Base-by-base conservation (phyloP, 768 basidiomycete genomes). In the Boletellus emodensis region DNA sequence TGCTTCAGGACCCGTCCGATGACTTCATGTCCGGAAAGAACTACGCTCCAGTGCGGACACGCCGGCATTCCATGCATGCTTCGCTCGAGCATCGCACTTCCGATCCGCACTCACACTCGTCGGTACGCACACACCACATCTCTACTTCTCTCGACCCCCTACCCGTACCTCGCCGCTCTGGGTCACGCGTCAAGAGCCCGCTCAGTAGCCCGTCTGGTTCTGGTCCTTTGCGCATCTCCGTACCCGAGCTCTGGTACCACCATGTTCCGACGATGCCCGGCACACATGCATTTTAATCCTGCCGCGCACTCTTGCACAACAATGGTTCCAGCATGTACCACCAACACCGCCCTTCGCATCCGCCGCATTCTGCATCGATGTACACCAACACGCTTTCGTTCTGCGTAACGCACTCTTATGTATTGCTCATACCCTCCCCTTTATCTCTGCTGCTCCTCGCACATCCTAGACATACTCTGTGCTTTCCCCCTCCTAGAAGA, bases 181-280 rank as follows among this genome's bases (percentile, higher is more conserved):
- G 18, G 4, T 12, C 42, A 5, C 61, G 43, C 3, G 39, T 46
- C 20, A 17, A 43, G 10, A 56, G 54, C 13, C 49, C 60, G 2
- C 38, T 33, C 12, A 41, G 42, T 3, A 62, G 44, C 26, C 40
- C 63, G 3, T 13, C 47, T 5, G 7, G 14, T 26, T 6, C 4
- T 5, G 7, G 14, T 26, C 4, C 4, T 32, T 0, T 28, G 6
- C 15, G 22, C 40, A 9, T 61, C 6, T 12, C 49, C 17, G 64
- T 56, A 61, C 57, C 64, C 0, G 64, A 68, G 24, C 55, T 59
- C 0, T 64, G 66, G 65, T 40, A 28, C 10, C 33, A 4, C 54
- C 44, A 20, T 54, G 6, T 44, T 43, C 36, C 26, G 12, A 22
- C 28, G 35, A 5, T 40, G 33, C 40, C 33, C 11, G 28, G 49